Base-by-base conservation (phyloP, 805 yeast genomes). In the Priceomyces medius region DNA sequence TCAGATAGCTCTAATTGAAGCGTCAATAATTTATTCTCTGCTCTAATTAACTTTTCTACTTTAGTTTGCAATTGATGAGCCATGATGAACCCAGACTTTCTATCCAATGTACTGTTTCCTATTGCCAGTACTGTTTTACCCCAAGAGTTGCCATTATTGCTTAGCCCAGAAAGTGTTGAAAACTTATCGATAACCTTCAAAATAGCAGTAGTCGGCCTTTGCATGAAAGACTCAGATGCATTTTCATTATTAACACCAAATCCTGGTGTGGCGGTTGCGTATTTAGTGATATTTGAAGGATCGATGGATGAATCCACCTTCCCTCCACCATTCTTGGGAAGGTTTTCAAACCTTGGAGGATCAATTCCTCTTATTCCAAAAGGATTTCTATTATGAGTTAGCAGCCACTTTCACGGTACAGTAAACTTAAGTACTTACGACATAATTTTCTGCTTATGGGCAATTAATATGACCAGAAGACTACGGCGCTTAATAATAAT, bases 1-100 rank as follows among this genome's bases (percentile, higher is more conserved):
- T 56, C 63, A 5, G 66, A 47, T 35, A 76, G 59, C 10, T 66
- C 73, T 9, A 53, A 58, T 42, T 71, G 65, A 35, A 64, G 58
- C 27, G 49, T 54, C 38, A 66, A 50, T 4, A 59, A 53, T 39
- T 64, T 74, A 40, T 63, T 64, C 47, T 75, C 73, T 7, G 54
- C 42, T 46, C 64, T 70, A 38, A 73, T 61, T 35, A 72, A 29
- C 32, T 49, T 45, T 6, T 38, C 47, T 18, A 48, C 24, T 23
- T 43, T 44, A 5, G 35, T 20, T 18, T 42, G 45, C 20, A 50
- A 26, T 13, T 45, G 47, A n/a, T 33, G 16, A 3, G 49, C 48
- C 40, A 43, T 31, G 10, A 39, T 21, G 13, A 16, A 16, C n/a
- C 42, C 31, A n/a, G 35, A 19, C 37, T 37, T 44, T 29, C 23